Evolutionary conservation across 805 yeast species (phyloP), one percentile per base, ranked within the genome.

Genomic region (Wickerhamomyces canadensis): DNA sequence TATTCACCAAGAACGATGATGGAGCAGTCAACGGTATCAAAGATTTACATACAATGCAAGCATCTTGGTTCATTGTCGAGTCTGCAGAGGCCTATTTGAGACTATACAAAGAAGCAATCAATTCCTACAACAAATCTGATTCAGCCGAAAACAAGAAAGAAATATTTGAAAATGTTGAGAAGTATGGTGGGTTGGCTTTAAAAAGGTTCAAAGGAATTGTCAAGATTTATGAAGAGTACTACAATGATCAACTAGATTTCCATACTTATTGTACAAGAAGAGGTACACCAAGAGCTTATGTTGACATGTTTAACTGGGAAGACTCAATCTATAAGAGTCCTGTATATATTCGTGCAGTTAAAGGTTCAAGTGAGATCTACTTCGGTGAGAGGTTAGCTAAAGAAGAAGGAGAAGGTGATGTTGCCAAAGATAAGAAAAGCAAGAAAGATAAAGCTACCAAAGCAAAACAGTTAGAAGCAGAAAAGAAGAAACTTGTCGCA

Each of bases 201-300:
- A 93, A 93, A 61, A 74, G 98, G 51, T 85, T 72, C 55, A 59
- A 65, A 29, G 79, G 86, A 3, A 70, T 88, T 32, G 65, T 77
- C 34, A 76, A 77, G 42, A 74, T 84, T 22, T 88, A 78, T 60
- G 70, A 76, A 31, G 83, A 78, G 36, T 88, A 78, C 61, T 74
- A 68, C 54, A 76, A 75, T 44, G 98, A 93, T 55, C 97, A 93
- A 64, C 72, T 83, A 45, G 99, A 93, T 58, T 93, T 91, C 80
- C 98, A 93, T 58, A 80, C 84, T 32, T 93, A 86, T 58, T 84
- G 95, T 56, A 76, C 85, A 70, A 76, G 96, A 61, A 78, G 83
- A 49, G 98, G 97, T 17, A 86, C 97, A 6, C 80, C 91, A 19
- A 74, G 95, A 45, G 80, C 91, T 8, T 93, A 91, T 55, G 49